Conservation (phyloP, 2,329 filamentous ascomycete genomes). For the Mycosphaerelloides madeirae region DNA sequence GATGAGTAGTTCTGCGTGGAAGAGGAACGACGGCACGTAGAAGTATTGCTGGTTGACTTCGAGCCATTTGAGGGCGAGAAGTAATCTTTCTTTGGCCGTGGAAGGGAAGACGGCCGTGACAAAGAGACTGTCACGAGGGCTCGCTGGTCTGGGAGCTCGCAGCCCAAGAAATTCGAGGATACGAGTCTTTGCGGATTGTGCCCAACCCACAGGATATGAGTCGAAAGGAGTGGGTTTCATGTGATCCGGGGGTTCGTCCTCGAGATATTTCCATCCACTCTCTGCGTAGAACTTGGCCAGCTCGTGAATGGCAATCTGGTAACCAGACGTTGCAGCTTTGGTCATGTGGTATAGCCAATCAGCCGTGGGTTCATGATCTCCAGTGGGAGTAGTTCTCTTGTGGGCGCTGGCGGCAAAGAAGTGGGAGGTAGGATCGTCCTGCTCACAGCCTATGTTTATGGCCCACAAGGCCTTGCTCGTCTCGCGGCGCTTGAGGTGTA, state of each 20-base stretch:
- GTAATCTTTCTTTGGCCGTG: slow-evolving; percentile 20
- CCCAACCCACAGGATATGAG: slow-evolving; percentile 19
- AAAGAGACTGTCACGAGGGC: slow-evolving; percentile 21
- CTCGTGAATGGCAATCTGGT: slow-evolving; percentile 35
- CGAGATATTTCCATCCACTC: slow-evolving; percentile 30
- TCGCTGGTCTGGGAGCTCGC: neutral
- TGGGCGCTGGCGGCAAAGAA: slow-evolving; percentile 32
- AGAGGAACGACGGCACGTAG: slow-evolving; percentile 29
- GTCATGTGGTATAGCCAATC: slow-evolving; percentile 42
- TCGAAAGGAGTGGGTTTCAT: slow-evolving; percentile 34
- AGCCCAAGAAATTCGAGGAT: slow-evolving; percentile 5
- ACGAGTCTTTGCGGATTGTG: neutral
- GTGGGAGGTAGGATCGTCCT: slow-evolving; percentile 42
- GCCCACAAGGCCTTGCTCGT: slow-evolving; percentile 28
- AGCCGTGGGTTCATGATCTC: slow-evolving; percentile 24
- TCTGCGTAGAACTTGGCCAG: slow-evolving; percentile 39
- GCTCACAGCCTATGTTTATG: slow-evolving; percentile 34
- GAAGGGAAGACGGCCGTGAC: slow-evolving; percentile 26
- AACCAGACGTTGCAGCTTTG: slow-evolving; percentile 42
- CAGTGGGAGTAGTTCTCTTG: slow-evolving; percentile 3
- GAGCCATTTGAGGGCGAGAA: slow-evolving; percentile 29
- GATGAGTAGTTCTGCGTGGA: slow-evolving; percentile 22
- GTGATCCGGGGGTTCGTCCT: slow-evolving; percentile 31
- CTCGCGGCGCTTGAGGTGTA: slow-evolving; percentile 16
- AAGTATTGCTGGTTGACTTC: slow-evolving; percentile 10